Base-by-base conservation (phyloP, 2,329 filamentous ascomycete species). In the Beauveria caledonica region DNA sequence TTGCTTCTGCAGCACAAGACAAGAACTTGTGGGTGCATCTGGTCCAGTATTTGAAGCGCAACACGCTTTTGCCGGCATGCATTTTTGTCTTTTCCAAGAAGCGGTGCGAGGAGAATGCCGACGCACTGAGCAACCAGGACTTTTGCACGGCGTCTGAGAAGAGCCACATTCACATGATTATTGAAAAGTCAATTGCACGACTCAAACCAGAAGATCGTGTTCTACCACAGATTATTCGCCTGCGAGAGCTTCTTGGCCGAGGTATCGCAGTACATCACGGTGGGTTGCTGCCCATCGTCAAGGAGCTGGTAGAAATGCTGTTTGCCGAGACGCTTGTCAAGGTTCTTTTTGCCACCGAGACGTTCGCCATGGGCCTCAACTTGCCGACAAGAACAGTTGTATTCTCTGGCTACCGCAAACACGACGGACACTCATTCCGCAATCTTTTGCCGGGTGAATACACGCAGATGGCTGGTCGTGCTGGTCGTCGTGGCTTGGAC, bases 81-180 rank as follows among this genome's bases (percentile, higher is more conserved):
- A 96, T 99, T 66, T 99, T 99, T 70, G 93, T 99, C 60, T 99
- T 99, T 74, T 99, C 94, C 3, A 99, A 97, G 77, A 96, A 94
- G 74, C 82, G 94, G 57, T 97, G 94, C 68, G 94, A 99, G 73
- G 92, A 97, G 70, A 99, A 97, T 71, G 94, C 94, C 0, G 91
- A 97, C 71, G 93, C 94, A 0, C 79, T 99, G 23, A 93, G 90
- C 63, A 97, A 97, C 69, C 87, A 96, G 66, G 94, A 99, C 70
- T 97, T 96, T 69, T 95, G 89, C 71, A 97, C 89, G 6, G 91
- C 92, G 0, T 83, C 87, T 3, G 94, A 99, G 76, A 97, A 97
- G 81, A 99, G 94, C 67, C 87, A 90, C 50, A 95, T 96, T 61
- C 93, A 99, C 71, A 97, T 97, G 89, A 93, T 92, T 40, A 92